These are phyloP conservation scores for Lanzia echinophila DNA, from an alignment of 2,329 filamentous ascomycete species.

Conservation along the genomic window DNA sequence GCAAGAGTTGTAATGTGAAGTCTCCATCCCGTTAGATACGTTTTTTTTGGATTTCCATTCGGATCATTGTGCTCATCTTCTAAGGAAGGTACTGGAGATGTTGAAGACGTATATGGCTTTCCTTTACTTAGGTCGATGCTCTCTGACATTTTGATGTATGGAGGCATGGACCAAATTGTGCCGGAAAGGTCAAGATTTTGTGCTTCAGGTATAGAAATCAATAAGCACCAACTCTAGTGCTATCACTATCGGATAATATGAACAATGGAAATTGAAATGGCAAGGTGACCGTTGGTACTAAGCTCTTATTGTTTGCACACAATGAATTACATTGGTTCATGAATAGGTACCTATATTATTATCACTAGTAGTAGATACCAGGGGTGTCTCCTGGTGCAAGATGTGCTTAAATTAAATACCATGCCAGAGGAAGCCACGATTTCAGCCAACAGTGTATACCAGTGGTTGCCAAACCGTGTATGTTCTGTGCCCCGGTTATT, in stretches of 20 bases:
- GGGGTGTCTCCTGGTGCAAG: neutral
- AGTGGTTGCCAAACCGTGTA: too few species aligned
- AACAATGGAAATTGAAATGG: neutral
- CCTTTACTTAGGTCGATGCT: neutral
- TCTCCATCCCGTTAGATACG: neutral
- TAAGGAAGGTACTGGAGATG: neutral
- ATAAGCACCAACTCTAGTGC: neutral
- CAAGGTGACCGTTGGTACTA: neutral
- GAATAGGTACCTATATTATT: neutral
- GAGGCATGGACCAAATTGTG: neutral
- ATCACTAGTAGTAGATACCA: neutral
- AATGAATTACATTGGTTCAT: neutral
- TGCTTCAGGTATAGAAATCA: neutral
- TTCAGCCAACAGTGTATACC: too few species aligned
- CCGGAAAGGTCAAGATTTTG: neutral
- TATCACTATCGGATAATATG: neutral
- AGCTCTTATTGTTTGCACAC: neutral
- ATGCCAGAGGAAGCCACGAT: neutral
- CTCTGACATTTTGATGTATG: neutral
- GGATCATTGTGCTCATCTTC: neutral
- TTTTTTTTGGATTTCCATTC: neutral
- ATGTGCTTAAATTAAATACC: neutral
- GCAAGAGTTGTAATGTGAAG: neutral
- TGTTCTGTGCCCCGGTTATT: too few species aligned
- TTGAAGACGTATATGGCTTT: neutral